Base-by-base conservation (phyloP, 805 yeast species). In the Pachysolen tannophilus region DNA sequence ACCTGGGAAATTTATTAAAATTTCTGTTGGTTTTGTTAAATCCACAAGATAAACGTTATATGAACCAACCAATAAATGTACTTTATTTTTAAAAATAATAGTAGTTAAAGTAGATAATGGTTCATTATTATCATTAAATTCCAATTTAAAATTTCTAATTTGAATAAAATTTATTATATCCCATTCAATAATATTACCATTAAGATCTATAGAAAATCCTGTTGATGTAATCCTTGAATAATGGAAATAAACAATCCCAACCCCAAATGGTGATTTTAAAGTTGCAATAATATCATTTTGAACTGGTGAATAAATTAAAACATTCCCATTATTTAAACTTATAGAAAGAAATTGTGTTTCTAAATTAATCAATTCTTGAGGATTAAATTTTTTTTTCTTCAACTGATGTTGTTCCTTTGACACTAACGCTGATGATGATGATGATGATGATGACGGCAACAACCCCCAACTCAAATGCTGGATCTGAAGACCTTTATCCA, bases 251-350 rank as follows among this genome's bases (percentile, higher is more conserved):
- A 67, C 56, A 25, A 79, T 65, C 15, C 75, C 63, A 23, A 63
- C 56, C 20, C 68, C 62, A 37, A 53, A 54, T 9, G 73, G 65
- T 15, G 72, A 65, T 14, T 60, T 56, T 27, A 83, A 56, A 38
- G 67, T 78, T 3, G 68, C 59, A 6, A 78, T 50, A 1, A 82
- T 60, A 37, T 74, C 70, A 43, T 78, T 77, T 16, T 71, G 66
- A 23, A 71, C 54, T 1, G 94, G 92, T 1, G 88, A 75, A 52
- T 77, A 85, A 8, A 84, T 49, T 45, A 80, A 58, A 1, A 80
- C 56, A 8, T 70, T 55, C 14, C 95, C 95, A 34, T 69, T 72
- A 39, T 72, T 75, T 42, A 82, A 65, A 26, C 86, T 82, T 26
- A 85, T 48, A 4, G 80, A 74, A 11, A 83, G 55, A 10, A 71